These are phyloP conservation scores for Gaeumannomyces sp. DNA, from an alignment of 2,329 filamentous ascomycete species.

Conservation along the genomic window DNA sequence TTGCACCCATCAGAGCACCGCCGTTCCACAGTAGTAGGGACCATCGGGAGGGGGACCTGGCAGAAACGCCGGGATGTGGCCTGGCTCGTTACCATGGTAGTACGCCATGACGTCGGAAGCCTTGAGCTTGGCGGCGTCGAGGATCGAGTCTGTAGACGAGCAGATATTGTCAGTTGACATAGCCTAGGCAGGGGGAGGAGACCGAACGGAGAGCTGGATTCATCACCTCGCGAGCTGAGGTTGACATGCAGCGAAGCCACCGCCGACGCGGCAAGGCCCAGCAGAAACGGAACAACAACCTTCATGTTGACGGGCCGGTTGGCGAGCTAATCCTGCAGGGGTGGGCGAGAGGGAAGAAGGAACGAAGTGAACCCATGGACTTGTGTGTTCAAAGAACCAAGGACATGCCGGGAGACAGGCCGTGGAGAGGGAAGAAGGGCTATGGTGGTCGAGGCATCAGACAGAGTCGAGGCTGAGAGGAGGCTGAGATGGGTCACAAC, in stretches of 20 bases:
- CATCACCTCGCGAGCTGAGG: not conserved
- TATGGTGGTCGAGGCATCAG: not conserved
- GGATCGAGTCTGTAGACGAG: not conserved
- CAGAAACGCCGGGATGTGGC: conserved; percentile 49
- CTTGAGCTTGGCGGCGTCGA: not conserved
- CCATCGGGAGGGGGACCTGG: conserved; percentile 47
- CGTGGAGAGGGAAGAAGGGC: not conserved
- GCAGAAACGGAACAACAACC: not conserved
- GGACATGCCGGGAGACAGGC: not conserved
- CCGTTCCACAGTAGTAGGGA: conserved; percentile 70
- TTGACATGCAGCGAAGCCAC: not conserved
- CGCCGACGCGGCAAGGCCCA: not conserved
- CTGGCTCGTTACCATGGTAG: conserved; percentile 21
- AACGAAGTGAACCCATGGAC: not conserved
- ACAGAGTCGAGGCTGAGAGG: not conserved
- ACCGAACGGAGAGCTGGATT: not conserved
- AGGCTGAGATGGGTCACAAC: not conserved
- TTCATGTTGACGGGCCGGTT: not conserved
- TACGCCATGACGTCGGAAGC: conserved; percentile 18
- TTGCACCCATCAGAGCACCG: conserved; percentile 60
- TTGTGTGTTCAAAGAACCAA: not conserved
- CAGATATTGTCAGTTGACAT: not conserved
- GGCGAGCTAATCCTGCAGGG: no score
- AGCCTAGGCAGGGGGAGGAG: not conserved
- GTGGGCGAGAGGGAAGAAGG: no score